These are phyloP conservation scores for Lupinus albus DNA, from an alignment of 306 rosid genomes.

Conservation along the genomic window DNA sequence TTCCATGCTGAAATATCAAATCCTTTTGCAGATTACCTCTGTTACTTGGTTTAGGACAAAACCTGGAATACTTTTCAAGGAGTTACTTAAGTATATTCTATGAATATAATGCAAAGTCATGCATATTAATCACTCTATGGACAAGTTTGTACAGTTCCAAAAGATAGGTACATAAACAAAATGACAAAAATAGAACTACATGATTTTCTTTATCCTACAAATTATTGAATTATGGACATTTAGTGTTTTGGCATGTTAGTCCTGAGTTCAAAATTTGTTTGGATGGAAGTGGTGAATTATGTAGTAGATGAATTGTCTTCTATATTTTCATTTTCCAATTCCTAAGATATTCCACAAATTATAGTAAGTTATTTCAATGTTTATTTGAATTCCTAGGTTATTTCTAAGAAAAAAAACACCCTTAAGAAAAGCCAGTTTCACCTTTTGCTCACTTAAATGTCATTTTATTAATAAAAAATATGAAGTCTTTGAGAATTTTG, in stretches of 20 bases:
- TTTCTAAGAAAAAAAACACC: background rate
- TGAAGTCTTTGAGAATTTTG: slow-evolving; percentile 9
- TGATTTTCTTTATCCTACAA: background rate
- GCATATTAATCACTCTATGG: slow-evolving; percentile 3
- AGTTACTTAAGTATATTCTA: slow-evolving; percentile 12
- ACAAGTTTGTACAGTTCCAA: slow-evolving; percentile 14
- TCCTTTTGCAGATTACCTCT: background rate
- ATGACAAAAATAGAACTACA: slow-evolving; percentile 26
- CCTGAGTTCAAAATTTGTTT: background rate
- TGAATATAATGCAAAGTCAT: slow-evolving; percentile 9
- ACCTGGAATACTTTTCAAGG: slow-evolving; percentile 11
- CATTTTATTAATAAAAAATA: background rate
- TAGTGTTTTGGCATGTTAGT: background rate
- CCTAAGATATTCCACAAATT: background rate
- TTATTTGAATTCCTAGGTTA: too few relatives aligned
- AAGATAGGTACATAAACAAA: slow-evolving; percentile 7
- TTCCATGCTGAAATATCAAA: background rate
- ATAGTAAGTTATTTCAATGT: background rate
- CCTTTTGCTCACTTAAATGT: background rate
- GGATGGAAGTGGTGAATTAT: background rate
- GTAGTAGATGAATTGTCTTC: background rate
- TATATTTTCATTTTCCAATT: background rate
- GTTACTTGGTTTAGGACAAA: background rate
- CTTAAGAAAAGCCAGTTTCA: background rate
- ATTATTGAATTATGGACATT: background rate